Evolutionary conservation across 1,284 basidiomycete species (phyloP).

Genomic region (Cutaneotrichosporon daszewskae): DNA sequence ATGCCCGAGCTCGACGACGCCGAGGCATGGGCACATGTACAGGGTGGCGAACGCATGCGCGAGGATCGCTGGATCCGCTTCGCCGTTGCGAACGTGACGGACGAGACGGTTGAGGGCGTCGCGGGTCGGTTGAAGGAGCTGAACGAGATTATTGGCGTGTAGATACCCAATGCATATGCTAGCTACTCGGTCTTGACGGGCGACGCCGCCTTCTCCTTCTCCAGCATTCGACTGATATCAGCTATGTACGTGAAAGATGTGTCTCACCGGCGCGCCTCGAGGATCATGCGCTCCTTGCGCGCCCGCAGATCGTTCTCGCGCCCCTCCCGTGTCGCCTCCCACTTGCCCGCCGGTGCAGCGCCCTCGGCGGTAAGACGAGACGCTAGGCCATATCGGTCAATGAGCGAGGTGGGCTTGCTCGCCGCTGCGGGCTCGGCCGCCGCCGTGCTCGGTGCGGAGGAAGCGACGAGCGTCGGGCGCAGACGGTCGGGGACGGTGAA

Average conservation of each 20-base stretch:
- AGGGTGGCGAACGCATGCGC: constrained; percentile 34
- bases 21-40: constrained; percentile 31
- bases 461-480: constrained; percentile 4
- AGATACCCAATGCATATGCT: constrained; percentile 6
- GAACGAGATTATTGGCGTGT: constrained; percentile 32
- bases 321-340: constrained; percentile 41
- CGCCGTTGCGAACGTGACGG: constrained; percentile 72
- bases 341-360: constrained; percentile 19
- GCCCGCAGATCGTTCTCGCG: constrained; percentile 37
- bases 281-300: constrained; percentile 43
- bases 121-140: constrained; percentile 57
- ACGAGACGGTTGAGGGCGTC: constrained; percentile 57
- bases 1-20: constrained; percentile 36
- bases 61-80: constrained; percentile 47
- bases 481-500: constrained; percentile 14
- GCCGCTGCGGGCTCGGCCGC: constrained; percentile 3
- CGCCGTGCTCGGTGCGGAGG: constrained; percentile 5
- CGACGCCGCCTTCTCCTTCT: constrained; percentile 30
- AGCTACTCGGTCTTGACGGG: constrained; percentile 15
- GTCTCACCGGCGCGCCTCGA: constrained; percentile 41
- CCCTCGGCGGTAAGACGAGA: constrained; percentile 19
- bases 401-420: constrained; percentile 22
- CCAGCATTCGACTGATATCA: constrained; percentile 32
- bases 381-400: constrained; percentile 36
- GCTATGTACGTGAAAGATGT: neutral